Base-by-base conservation (phyloP, 2,329 filamentous ascomycete species). In the Ophiostoma sp. region DNA sequence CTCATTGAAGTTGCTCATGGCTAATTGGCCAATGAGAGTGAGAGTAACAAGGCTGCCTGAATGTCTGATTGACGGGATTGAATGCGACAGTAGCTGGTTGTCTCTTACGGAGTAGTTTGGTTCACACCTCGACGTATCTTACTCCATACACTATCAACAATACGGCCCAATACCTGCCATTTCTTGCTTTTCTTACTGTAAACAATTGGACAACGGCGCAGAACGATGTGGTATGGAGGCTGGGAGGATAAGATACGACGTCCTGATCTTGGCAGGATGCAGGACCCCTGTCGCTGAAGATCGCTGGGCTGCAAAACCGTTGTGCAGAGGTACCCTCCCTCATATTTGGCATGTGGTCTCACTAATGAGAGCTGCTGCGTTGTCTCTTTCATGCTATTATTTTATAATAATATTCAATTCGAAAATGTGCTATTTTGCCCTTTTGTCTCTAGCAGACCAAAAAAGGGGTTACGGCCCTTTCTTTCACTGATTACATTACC, bases 11-110 rank as follows among this genome's bases (percentile, higher is more conserved):
- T 27, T 27, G 49, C 49, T 7, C 18, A 27, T 27, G 49, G 42
- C 8, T 6, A 27, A 55, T 55, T 55, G 49, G 9, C 49, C 49
- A 55, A 55, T 55, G 18, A 55, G 49, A n/a, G 49, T 55, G 18
- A 27, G 49, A 55, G 49, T 27, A 55, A 36, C 49, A 55, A 55
- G 49, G 49, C 49, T 55, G 49, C 49, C n/a, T 55, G 49, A 6
- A 11, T 45, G 6, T 18, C n/a, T 55, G 49, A 6, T 45, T 45
- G 6, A 45, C 27, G 49, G 27, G 27, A 27, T 27, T 55, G n/a
- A 12, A 36, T 11, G 6, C 12, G 49, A 27, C 27, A 27, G 27
- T 27, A 27, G 27, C 27, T 2, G 27, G 27, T 27, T 27, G 27
- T 27, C 1, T 27, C 27, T 27, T 27, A n/a, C n/a, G n/a, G n/a